Base-by-base conservation (phyloP, 306 rosid genomes). In the Nissolia schottii region DNA sequence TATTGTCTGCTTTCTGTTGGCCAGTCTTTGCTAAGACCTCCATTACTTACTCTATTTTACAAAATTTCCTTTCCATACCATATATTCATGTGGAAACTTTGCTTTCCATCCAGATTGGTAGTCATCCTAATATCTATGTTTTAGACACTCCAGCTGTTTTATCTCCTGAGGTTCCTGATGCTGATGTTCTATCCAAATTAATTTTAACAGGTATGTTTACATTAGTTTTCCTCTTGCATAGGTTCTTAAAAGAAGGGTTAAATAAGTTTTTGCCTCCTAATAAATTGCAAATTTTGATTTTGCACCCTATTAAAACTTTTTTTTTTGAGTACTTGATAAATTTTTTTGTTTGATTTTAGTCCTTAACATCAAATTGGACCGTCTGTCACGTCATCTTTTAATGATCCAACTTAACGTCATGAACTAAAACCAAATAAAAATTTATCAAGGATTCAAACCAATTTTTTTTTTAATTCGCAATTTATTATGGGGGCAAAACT, bases 81-180 rank as follows among this genome's bases (percentile, higher is more conserved):
- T 35, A 8, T 46, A 14, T 59, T 11, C 69, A 6, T 50, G 67
- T 24, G 13, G 43, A 16, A 71, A 62, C 7, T 54, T 75, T 59
- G 34, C 69, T 15, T 61, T 77, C 41, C 27, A 55, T 85, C 45
- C 93, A 93, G 98, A 87, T 93, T 61, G 98, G 83, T 74, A 93
- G 98, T 77, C 97, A 90, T 85, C 98, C 97, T 88, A 93, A 85
- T 84, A 71, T 90, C 10, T 93, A 87, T 58, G 89, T 90, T 32
- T 70, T 92, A 86, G 98, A 93, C 82, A 83, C 98, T 61, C 98
- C 98, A 19, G 91, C 92, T 58, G 64, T 93, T 76, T 85, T 90
- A 79, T 86, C 93, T 57, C 89, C 85, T 7, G 61, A 81, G 71
- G 81, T 87, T 84, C 81, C 78, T 23, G 87, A 88, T 76, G 45